Conservation (phyloP, 176 grass and related monocot species). For the Elymus sibiricus region DNA sequence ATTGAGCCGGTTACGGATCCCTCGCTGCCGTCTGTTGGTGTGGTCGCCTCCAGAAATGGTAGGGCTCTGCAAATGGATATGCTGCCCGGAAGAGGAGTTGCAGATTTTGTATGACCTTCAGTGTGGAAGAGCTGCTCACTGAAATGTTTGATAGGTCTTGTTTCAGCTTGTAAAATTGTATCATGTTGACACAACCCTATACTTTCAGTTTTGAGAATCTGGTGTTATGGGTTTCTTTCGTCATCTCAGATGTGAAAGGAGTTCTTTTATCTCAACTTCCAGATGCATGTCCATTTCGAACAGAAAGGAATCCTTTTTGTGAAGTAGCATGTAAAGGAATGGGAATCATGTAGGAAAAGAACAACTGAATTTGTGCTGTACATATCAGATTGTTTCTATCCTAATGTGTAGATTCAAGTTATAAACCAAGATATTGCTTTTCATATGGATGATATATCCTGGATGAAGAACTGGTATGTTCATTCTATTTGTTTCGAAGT, state of each 20-base stretch:
- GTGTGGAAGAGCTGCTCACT: background rate
- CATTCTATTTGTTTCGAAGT: background rate
- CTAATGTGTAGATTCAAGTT: background rate
- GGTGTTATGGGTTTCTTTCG: background rate
- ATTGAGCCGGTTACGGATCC: conserved; percentile 70
- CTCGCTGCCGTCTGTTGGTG: conserved; percentile 54
- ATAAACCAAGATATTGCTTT: background rate
- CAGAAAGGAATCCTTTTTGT: background rate
- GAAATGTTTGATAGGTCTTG: conserved; percentile 13
- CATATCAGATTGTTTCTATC: background rate
- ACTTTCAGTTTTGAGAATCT: conserved; percentile 16
- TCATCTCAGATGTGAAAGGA: background rate
- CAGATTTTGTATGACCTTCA: conserved; percentile 46
- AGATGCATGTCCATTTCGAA: conserved; percentile 23
- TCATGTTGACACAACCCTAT: conserved; percentile 9
- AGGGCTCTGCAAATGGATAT: conserved; percentile 56
- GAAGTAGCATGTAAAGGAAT: conserved; percentile 5
- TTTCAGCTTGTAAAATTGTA: conserved; percentile 18
- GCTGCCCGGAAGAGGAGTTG: conserved; percentile 56
- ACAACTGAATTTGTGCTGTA: background rate
- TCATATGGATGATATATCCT: background rate
- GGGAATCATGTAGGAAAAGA: background rate
- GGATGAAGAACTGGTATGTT: background rate
- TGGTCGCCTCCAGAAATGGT: conserved; percentile 45
- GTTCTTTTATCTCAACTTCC: conserved; percentile 24